phyloP scores from a whole-genome alignment of 768 basidiomycete genomes.

The Cystofilobasidium macerans region DNA sequence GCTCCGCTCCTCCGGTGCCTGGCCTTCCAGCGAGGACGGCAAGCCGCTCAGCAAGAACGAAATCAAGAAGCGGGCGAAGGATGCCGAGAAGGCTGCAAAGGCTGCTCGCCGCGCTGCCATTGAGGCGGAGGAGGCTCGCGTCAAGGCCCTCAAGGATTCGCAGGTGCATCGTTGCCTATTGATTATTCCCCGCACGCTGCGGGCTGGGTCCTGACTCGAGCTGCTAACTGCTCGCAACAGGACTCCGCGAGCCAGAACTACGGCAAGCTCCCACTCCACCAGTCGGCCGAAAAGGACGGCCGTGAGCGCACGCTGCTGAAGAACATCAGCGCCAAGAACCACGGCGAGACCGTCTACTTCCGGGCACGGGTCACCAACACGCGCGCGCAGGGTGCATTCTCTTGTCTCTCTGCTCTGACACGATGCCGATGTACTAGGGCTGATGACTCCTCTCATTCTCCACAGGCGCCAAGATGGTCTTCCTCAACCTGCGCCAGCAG shows the following conservation, averaged over 20 bases:
- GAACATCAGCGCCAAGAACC: constrained; percentile 50
- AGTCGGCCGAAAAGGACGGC: constrained; percentile 64
- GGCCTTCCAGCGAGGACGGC: constrained; percentile 28
- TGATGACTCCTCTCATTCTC: background rate
- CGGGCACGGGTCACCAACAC: constrained; percentile 85
- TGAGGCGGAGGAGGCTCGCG: constrained; percentile 26
- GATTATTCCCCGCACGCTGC: too few species aligned
- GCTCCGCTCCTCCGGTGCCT: background rate
- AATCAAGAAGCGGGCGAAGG: constrained; percentile 81
- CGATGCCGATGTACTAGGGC: background rate
- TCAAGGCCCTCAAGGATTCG: constrained; percentile 22
- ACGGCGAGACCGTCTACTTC: constrained; percentile 65
- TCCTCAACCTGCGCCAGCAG: constrained; percentile 81
- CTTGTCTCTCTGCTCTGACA: background rate
- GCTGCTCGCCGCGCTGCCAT: constrained; percentile 6
- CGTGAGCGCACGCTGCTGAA: constrained; percentile 55
- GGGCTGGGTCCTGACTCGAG: background rate
- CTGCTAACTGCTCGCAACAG: too few species aligned
- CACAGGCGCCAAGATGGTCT: constrained; percentile 77
- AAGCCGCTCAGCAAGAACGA: constrained; percentile 65
- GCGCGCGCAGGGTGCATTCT: constrained; percentile 57
- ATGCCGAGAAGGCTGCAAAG: constrained; percentile 51
- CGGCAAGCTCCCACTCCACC: constrained; percentile 77
- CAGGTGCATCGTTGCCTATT: constrained; percentile 13
- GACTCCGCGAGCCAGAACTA: constrained; percentile 59